Conservation (phyloP, 1,139 yeast genomes). For the Lodderomyces oxycetoniae region DNA sequence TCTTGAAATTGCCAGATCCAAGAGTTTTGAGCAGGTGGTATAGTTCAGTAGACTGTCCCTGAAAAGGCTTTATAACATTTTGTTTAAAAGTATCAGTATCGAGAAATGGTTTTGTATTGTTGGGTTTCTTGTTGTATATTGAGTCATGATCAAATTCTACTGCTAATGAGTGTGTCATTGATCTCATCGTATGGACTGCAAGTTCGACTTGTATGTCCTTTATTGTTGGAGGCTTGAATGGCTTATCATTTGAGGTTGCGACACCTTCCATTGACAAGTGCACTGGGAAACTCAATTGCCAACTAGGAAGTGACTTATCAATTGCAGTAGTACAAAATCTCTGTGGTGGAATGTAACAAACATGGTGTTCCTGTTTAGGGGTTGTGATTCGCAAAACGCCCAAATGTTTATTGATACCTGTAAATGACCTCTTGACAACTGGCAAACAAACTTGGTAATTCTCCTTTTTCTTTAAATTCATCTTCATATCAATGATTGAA, state of each 20-base stretch:
- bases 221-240: slow-evolving; percentile 23
- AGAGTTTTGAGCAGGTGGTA: slow-evolving; percentile 19
- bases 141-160: slow-evolving; percentile 40
- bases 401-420: slow-evolving; percentile 13
- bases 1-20: slow-evolving; percentile 23
- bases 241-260: slow-evolving; percentile 8
- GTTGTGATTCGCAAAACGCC: slow-evolving; percentile 22
- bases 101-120: slow-evolving; percentile 10
- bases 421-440: slow-evolving; percentile 14
- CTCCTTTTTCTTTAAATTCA: slow-evolving; percentile 9
- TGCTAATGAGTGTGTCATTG: slow-evolving; percentile 32
- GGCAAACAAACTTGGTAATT: slow-evolving; percentile 15
- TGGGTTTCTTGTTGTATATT: slow-evolving; percentile 22
- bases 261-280: slow-evolving; percentile 14
- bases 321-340: slow-evolving; percentile 16
- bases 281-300: slow-evolving; percentile 32
- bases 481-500: slow-evolving; percentile 13
- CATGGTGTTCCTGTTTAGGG: slow-evolving; percentile 24
- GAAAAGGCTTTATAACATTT: slow-evolving; percentile 23
- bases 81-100: slow-evolving; percentile 25
- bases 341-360: slow-evolving; percentile 33
- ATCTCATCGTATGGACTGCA: slow-evolving; percentile 29
- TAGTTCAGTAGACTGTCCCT: slow-evolving; percentile 19
- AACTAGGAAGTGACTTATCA: slow-evolving; percentile 15
- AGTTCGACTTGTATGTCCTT: slow-evolving; percentile 29